Evolutionary conservation across 208 protist genomes (phyloP).

Genomic region (Leishmania major): DNA sequence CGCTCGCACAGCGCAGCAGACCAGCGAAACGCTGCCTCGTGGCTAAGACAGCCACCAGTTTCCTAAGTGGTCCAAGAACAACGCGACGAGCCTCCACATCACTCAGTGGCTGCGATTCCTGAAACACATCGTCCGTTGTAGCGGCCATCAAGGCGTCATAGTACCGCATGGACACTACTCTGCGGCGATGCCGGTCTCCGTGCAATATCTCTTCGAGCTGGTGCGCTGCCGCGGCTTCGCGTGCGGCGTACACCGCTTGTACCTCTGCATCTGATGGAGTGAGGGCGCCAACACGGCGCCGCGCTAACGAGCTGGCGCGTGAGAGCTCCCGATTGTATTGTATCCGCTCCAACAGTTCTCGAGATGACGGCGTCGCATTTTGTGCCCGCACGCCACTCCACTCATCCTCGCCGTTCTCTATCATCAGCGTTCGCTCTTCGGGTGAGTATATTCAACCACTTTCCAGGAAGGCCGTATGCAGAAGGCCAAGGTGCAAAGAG

Average conservation of each 20-base stretch:
- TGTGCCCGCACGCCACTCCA: not conserved
- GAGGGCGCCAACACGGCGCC: constrained; percentile 6
- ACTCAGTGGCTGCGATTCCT: constrained; percentile 13
- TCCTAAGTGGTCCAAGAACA: constrained; percentile 29
- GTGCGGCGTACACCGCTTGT: constrained; percentile 1
- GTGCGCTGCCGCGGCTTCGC: not conserved
- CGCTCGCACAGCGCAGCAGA: constrained; percentile 10
- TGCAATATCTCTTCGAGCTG: constrained; percentile 7
- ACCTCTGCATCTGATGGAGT: constrained; percentile 17
- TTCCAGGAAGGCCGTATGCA: not conserved
- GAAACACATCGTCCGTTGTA: not conserved
- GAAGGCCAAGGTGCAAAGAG: not conserved
- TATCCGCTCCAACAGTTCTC: constrained; percentile 13
- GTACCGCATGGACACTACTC: constrained; percentile 7
- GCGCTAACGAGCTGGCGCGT: not conserved
- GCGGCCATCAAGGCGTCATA: constrained; percentile 16
- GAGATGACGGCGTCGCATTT: not conserved
- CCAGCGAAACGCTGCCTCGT: constrained; percentile 24
- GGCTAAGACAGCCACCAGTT: constrained; percentile 35
- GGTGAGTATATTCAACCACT: not conserved
- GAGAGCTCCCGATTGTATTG: constrained; percentile 4
- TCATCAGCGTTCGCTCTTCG: not conserved
- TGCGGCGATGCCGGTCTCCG: constrained; percentile 7
- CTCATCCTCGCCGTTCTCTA: not conserved
- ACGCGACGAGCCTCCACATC: constrained; percentile 36